Evolutionary conservation across 306 rosid species (phyloP).

Genomic region (Citrullus mucosospermus): DNA sequence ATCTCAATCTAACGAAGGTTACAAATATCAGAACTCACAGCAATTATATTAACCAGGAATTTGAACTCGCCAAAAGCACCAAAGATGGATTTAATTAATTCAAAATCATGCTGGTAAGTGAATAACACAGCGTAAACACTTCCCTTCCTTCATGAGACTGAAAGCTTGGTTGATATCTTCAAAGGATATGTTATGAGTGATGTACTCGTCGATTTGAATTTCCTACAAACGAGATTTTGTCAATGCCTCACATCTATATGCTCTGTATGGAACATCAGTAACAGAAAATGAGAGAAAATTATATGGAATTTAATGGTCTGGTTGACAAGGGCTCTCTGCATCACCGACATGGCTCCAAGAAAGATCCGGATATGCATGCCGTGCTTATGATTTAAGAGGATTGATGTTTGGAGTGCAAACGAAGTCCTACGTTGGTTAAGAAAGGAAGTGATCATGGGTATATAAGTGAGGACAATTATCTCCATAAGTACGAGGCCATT

Average conservation of each 20-base stretch:
- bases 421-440: too few species aligned
- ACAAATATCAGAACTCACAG: background rate
- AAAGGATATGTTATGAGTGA: conserved; percentile 64
- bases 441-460: too few species aligned
- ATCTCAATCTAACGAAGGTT: background rate
- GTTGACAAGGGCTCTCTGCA: background rate
- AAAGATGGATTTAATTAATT: background rate
- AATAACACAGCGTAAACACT: conserved; percentile 85
- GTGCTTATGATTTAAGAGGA: background rate
- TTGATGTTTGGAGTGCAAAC: too few species aligned
- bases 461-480: too few species aligned
- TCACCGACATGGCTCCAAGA: background rate
- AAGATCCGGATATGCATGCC: background rate
- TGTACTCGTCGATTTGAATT: conserved; percentile 72
- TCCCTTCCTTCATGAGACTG: conserved; percentile 71
- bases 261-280: too few species aligned
- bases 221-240: conserved; percentile 37
- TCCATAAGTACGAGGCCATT: too few species aligned
- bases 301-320: background rate
- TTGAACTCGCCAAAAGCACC: background rate
- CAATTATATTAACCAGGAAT: background rate
- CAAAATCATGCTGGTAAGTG: conserved; percentile 34
- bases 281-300: background rate
- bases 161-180: conserved; percentile 73
- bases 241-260: background rate